These are phyloP conservation scores for Senecio squalidus DNA, from an alignment of 140 eudicot species.

Conservation along the genomic window DNA sequence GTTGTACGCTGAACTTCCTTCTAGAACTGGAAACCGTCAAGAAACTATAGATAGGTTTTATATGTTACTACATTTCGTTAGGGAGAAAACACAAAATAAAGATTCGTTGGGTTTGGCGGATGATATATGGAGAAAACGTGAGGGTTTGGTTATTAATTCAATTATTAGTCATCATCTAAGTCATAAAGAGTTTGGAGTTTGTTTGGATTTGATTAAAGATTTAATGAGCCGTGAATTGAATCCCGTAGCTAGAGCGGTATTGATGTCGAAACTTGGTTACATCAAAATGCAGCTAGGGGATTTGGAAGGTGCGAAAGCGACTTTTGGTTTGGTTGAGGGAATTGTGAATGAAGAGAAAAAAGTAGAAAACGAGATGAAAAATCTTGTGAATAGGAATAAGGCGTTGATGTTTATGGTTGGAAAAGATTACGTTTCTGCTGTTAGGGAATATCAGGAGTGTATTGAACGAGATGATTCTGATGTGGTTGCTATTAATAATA, in stretches of 20 bases:
- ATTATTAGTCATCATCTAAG: conserved; percentile 63
- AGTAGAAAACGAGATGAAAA: conserved; percentile 38
- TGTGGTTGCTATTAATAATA: conserved; percentile 84
- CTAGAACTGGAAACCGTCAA: conserved; percentile 36
- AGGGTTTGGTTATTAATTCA: conserved; percentile 51
- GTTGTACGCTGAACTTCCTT: conserved; percentile 71
- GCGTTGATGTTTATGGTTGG: conserved; percentile 80
- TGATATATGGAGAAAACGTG: conserved; percentile 63
- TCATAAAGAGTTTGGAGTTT: conserved; percentile 66
- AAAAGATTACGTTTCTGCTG: conserved; percentile 92
- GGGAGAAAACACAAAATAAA: conserved; percentile 23
- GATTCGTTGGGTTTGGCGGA: conserved; percentile 6
- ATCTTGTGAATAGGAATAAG: conserved; percentile 76
- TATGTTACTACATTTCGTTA: conserved; percentile 43
- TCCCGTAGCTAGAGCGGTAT: conserved; percentile 18
- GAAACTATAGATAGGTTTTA: conserved; percentile 72
- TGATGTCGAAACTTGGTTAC: conserved; percentile 66
- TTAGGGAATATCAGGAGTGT: conserved; percentile 87
- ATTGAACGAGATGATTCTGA: conserved; percentile 85
- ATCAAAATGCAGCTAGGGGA: conserved; percentile 95
- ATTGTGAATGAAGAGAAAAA: conserved; percentile 29
- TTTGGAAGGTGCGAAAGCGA: conserved; percentile 66
- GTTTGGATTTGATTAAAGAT: conserved; percentile 52
- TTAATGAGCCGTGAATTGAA: conserved; percentile 21
- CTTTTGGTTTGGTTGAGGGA: conserved; percentile 47